Percentiles rank a stretch among this genome's conserved stretches.
Conservation (phyloP, 768 basidiomycete genomes). For the Hericium alpestre region DNA sequence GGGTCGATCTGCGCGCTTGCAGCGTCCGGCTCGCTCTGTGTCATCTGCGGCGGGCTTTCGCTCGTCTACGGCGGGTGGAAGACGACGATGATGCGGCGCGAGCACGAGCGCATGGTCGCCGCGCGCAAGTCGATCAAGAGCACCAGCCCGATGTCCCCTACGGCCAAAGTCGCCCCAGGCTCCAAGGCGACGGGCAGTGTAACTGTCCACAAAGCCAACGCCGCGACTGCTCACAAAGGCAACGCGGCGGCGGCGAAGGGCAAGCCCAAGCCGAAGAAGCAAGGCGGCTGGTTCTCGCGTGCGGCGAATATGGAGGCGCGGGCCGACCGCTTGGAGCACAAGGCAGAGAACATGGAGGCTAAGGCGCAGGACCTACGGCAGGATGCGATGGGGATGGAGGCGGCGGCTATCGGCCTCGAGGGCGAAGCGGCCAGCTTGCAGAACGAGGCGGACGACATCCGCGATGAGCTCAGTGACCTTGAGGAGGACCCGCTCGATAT, state of each 20-base stretch:
- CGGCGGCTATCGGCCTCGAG: no score
- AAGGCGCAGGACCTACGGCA: not conserved
- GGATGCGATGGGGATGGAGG: not conserved
- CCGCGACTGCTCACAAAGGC: not conserved
- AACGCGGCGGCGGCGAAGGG: not conserved
- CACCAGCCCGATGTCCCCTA: not conserved
- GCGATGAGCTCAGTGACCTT: not conserved
- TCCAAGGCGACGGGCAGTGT: not conserved
- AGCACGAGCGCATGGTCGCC: not conserved
- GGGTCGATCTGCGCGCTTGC: conserved; percentile 2
- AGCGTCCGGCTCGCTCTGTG: not conserved
- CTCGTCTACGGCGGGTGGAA: not conserved
- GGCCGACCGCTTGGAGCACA: not conserved
- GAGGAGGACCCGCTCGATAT: not conserved
- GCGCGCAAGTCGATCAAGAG: not conserved
- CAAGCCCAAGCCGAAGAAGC: not conserved
- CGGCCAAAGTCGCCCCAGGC: not conserved
- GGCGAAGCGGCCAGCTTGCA: not conserved
- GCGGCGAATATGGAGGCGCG: not conserved
- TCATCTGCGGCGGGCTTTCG: conserved; percentile 1
- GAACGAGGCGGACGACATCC: not conserved
- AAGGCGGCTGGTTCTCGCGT: not conserved
- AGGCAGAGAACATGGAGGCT: not conserved
- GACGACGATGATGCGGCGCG: not conserved
- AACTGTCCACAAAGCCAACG: not conserved